phyloP scores from a whole-genome alignment of 202 grass and related monocot species.

The Panicum hallii region DNA sequence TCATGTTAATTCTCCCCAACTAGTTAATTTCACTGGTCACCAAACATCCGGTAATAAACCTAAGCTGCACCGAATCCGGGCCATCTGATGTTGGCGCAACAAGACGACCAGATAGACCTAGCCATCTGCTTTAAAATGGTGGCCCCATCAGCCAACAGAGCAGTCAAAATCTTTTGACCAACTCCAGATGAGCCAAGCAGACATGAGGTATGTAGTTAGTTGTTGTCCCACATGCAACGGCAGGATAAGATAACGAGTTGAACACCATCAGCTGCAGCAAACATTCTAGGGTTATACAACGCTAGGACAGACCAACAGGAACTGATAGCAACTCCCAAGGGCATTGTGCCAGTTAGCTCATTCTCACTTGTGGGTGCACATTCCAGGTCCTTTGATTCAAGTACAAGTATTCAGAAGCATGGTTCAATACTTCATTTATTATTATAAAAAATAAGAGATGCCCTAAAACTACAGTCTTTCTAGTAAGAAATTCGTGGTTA shows the following conservation, averaged over 20 bases:
- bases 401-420: background rate
- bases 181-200: background rate
- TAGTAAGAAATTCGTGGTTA: slow-evolving; percentile 5
- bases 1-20: background rate
- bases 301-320: background rate
- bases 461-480: slow-evolving; percentile 4
- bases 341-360: background rate
- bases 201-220: background rate
- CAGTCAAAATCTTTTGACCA: slow-evolving; percentile 8
- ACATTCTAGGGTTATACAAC: background rate
- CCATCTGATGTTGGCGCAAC: background rate
- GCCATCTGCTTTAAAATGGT: background rate
- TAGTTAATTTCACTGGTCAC: background rate
- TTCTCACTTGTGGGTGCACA: background rate
- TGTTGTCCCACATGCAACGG: background rate
- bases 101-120: background rate
- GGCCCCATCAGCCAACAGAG: background rate
- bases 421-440: background rate
- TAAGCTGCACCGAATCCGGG: no score
- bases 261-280: background rate
- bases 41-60: background rate
- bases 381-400: background rate
- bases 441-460: slow-evolving; percentile 18
- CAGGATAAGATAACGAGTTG: background rate
- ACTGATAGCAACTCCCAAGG: background rate